A percentile compares a stretch with the other conserved stretches of the same genome.
phyloP scores from a whole-genome alignment of 306 rosid species.

The Prunus davidiana region DNA sequence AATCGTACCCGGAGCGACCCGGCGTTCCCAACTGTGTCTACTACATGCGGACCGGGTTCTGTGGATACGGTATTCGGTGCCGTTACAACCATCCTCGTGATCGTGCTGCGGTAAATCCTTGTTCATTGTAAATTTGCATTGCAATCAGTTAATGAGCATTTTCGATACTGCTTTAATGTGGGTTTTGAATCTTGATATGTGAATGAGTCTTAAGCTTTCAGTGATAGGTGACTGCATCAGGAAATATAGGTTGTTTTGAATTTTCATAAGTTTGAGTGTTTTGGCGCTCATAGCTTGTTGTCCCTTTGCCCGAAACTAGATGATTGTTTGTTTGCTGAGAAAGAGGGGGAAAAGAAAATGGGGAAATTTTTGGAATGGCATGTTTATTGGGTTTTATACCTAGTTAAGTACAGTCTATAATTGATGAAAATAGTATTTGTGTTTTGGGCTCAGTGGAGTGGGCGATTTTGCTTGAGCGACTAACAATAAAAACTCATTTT shows the following conservation, averaged over 20 bases:
- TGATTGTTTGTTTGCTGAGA: conserved; percentile 3
- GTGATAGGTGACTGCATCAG: neutral
- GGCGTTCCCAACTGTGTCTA: conserved; percentile 76
- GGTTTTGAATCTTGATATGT: neutral
- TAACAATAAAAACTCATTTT: neutral
- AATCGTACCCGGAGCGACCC: conserved; percentile 78
- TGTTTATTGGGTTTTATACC: neutral
- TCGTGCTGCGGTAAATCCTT: conserved; percentile 69
- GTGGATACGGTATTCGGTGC: conserved; percentile 84
- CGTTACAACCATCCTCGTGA: conserved; percentile 88
- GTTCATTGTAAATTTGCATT: conserved; percentile 17
- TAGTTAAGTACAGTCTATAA: neutral
- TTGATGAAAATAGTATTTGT: neutral
- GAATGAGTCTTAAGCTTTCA: neutral
- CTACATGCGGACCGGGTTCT: conserved; percentile 82
- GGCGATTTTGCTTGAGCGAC: neutral
- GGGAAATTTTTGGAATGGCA: neutral
- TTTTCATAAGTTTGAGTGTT: conserved; percentile 2
- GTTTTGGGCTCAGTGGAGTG: neutral
- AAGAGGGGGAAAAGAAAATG: neutral
- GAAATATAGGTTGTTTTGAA: neutral
- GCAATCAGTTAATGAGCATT: conserved; percentile 17
- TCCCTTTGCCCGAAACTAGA: neutral
- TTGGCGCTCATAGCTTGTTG: neutral
- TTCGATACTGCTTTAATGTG: neutral